Evolutionary conservation across 2,329 filamentous ascomycete species (phyloP).

Genomic region (Thelonectria discophora): DNA sequence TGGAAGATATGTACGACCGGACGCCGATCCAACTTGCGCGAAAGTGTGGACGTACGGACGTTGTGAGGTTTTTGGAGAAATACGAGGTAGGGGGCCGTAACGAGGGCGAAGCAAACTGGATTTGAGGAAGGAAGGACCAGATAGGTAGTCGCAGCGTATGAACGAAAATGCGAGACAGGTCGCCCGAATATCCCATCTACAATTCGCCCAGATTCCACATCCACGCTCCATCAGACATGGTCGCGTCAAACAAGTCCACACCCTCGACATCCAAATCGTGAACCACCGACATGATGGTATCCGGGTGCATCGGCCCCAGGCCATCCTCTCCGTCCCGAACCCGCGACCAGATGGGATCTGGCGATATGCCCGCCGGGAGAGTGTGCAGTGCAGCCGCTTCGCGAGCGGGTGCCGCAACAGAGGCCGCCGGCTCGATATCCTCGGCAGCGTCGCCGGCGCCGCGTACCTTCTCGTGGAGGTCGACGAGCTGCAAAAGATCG

Average conservation of each 20-base stretch:
- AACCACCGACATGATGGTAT: slow-evolving; percentile 31
- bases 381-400: slow-evolving; percentile 24
- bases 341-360: slow-evolving; percentile 33
- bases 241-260: slow-evolving; percentile 11
- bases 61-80: too few species aligned
- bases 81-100: too few species aligned
- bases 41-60: too few species aligned
- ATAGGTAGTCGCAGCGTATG: too few species aligned
- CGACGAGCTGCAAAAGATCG: slow-evolving; percentile 30
- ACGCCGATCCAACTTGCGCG: too few species aligned
- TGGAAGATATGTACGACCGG: too few species aligned
- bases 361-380: slow-evolving; percentile 16
- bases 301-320: slow-evolving; percentile 12
- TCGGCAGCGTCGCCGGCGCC: not conserved
- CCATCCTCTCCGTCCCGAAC: slow-evolving; percentile 13
- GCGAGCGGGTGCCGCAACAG: not conserved
- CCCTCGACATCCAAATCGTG: slow-evolving; percentile 28
- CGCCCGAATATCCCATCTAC: not conserved
- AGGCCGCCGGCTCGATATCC: not conserved
- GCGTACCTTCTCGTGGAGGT: slow-evolving; percentile 29
- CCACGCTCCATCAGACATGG: slow-evolving; percentile 28
- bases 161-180: too few species aligned
- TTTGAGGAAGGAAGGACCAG: too few species aligned
- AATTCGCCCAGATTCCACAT: slow-evolving; percentile 24
- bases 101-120: too few species aligned